phyloP scores from a whole-genome alignment of 2,329 filamentous ascomycete species.

The Botryotinia narcissicola region DNA sequence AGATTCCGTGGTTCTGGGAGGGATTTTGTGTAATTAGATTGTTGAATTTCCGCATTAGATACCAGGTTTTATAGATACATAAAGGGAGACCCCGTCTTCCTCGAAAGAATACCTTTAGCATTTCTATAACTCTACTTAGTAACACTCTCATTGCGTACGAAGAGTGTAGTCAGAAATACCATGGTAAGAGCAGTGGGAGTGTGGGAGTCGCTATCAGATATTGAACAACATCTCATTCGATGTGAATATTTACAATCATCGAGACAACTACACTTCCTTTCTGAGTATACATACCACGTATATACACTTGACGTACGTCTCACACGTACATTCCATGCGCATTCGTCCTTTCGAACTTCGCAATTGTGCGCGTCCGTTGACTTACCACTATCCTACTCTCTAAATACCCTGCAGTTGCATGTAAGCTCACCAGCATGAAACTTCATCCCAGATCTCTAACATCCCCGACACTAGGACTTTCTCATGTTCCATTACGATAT shows the following conservation, averaged over 20 bases:
- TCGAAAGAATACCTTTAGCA: fast-evolving
- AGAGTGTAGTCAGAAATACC: not conserved
- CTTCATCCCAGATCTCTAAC: not conserved
- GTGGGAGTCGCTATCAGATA: not conserved
- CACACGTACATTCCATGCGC: too few species aligned
- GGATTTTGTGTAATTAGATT: not conserved
- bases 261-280: not conserved
- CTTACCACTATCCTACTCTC: not conserved
- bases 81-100: not conserved
- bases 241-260: not conserved
- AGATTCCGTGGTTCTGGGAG: not conserved
- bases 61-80: not conserved
- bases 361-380: not conserved
- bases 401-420: fast-evolving
- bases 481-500: not conserved
- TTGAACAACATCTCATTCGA: fast-evolving
- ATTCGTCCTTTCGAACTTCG: too few species aligned
- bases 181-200: not conserved
- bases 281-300: not conserved
- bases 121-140: fast-evolving
- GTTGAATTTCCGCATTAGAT: too few species aligned
- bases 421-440: not conserved
- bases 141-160: fast-evolving
- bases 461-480: too few species aligned
- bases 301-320: not conserved